Base-by-base conservation (phyloP, 352 stramenopile species). In the Pythium guiyangense region DNA sequence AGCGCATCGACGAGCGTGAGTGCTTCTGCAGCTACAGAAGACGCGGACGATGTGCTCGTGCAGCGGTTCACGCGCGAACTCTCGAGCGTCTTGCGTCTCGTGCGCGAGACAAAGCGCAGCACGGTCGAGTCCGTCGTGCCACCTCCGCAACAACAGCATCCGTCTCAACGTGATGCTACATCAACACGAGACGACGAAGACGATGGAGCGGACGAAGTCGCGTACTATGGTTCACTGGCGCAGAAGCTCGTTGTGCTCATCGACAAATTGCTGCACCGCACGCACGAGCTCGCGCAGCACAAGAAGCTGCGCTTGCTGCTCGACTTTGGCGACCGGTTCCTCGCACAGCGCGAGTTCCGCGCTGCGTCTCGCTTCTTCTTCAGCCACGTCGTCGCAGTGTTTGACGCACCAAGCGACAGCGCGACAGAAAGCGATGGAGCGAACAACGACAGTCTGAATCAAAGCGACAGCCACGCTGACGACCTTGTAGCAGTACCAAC, bases 41-140 rank as follows among this genome's bases (percentile, higher is more conserved):
- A 73, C 29, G 56, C 57, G 4, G 40, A 50, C 2, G 52, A 73
- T 44, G 67, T 72, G 27, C 58, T 90, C 8, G 52, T 71, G 46
- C 68, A 82, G 14, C 77, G 84, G 27, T 83, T 86, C 60, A 61
- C 65, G 39, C 77, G 79, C 35, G 75, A 90, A 25, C 81, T 86
- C 58, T 59, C 63, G 39, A 73, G 77, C 35, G 71, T 88, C 37
- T 67, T 90, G 47, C 34, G 57, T 10, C 54, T 62, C 1, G 31
- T 84, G 6, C 37, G 22, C 67, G 66, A 15, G 74, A 86, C 15
- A 14, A 46, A 46, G 42, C 42, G 42, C 42, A 46, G 15, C n/a
- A 18, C 42, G 8, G 71, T 68, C 39, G 72, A 67, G 42, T 27
- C 52, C n/a, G 15, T 40, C 10, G 31, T 39, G 11, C n/a, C n/a